Evolutionary conservation across 1,139 yeast species (phyloP), one percentile per base, ranked within the genome.

Genomic region (Taphrina communis): DNA sequence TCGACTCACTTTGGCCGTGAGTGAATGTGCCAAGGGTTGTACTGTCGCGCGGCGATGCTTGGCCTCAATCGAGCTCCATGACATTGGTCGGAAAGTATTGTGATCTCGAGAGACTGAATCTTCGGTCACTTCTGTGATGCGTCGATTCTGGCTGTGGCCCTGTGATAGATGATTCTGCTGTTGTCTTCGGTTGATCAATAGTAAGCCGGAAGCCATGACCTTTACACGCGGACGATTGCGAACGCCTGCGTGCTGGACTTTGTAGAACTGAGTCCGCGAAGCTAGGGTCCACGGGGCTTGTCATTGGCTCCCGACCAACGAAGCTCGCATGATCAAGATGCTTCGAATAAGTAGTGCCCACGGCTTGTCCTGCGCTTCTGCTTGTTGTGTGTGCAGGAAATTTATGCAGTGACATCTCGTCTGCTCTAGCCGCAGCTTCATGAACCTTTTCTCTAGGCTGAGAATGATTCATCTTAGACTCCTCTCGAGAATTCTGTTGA

Each of bases 291-390:
- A 53, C 35, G 6, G 57, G 57, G 17, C 57, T 53, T 35, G 57
- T 53, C 57, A 53, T 53, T 3, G 57, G 57, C 35, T 53, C 57
- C 25, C 17, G 57, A 6, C 42, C 42, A 9, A 53, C 25, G 12
- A 35, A 50, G n/a, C 8, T 35, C n/a, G 12, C n/a, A 7, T 6
- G 12, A 6, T 3, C n/a, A 17, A 7, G 8, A 14, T n/a, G 8
- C 48, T 44, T 44, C 8, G n/a, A n/a, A 44, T 19, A 1, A 12
- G n/a, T 17, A 44, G 19, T 7, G n/a, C 19, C 19, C n/a, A 0
- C n/a, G 19, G 8, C 19, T 7, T 44, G 48, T 17, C n/a, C 2
- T 44, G 48, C 2, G 48, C 48, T 44, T 17, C 8, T 44, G 8
- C 3, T 12, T 17, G 19, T 8, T n/a, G 8, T 44, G 8, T 17